These are phyloP conservation scores for Quercus agrifolia DNA, from an alignment of 306 rosid species.

Conservation along the genomic window DNA sequence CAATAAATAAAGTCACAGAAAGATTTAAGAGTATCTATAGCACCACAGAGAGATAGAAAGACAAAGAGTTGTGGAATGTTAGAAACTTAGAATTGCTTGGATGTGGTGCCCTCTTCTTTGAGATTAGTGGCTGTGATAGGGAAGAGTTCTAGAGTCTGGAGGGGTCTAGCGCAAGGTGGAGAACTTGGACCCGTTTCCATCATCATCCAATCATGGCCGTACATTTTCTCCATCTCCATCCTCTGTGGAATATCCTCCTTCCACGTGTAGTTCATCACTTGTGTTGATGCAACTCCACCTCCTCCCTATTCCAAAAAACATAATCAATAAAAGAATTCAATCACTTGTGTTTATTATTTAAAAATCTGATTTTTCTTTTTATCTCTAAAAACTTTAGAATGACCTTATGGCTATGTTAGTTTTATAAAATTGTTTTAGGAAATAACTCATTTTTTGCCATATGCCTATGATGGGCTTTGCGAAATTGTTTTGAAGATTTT, in stretches of 20 bases:
- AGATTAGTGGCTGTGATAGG: slow-evolving; percentile 57
- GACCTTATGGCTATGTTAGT: too few relatives aligned
- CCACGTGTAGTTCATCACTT: slow-evolving; percentile 29
- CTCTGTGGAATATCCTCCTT: slow-evolving; percentile 28
- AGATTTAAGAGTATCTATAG: not conserved
- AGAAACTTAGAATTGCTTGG: not conserved
- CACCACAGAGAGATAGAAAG: slow-evolving; percentile 5
- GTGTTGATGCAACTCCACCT: slow-evolving; percentile 36
- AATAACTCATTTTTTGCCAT: too few relatives aligned
- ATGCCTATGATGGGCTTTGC: too few relatives aligned
- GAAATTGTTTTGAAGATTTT: too few relatives aligned
- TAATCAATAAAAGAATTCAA: not conserved
- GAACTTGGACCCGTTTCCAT: slow-evolving; percentile 29
- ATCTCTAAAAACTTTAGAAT: too few relatives aligned
- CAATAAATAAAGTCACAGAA: slow-evolving; percentile 10
- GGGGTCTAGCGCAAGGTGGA: slow-evolving; percentile 39
- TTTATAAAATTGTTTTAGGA: too few relatives aligned
- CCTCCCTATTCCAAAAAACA: slow-evolving; percentile 28
- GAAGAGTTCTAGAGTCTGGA: slow-evolving; percentile 81
- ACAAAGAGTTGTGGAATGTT: not conserved
- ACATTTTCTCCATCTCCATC: slow-evolving; percentile 35
- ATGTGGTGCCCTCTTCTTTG: slow-evolving; percentile 48
- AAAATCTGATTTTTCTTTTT: too few relatives aligned
- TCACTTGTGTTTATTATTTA: too few relatives aligned
- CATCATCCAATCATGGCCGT: slow-evolving; percentile 49